Conservation (phyloP, 140 eudicot species). For the Senecio squalidus region DNA sequence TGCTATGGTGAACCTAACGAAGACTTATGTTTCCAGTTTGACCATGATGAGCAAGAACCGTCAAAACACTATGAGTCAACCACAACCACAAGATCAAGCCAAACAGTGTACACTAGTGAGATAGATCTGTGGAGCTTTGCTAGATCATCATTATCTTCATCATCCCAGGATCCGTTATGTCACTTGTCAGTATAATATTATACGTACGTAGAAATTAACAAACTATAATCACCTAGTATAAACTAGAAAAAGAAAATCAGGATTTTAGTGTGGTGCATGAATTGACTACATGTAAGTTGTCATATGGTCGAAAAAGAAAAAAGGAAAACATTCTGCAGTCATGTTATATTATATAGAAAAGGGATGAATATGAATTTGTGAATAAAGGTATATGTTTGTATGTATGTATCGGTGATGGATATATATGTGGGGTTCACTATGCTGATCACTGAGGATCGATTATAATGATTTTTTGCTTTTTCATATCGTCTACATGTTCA, state of each 20-base stretch:
- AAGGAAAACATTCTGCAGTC: conserved; percentile 27
- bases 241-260: conserved; percentile 9
- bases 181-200: conserved; percentile 44
- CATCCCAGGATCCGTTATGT: conserved; percentile 49
- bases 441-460: conserved; percentile 4
- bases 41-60: conserved; percentile 28
- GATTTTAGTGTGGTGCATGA: conserved; percentile 22
- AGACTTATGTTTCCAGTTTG: conserved; percentile 35
- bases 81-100: conserved; percentile 15
- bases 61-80: conserved; percentile 14
- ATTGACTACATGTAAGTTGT: conserved; percentile 20
- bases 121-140: conserved; percentile 62
- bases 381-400: conserved; percentile 37
- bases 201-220: conserved; percentile 7
- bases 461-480: too few species aligned
- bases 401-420: conserved; percentile 34
- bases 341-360: conserved; percentile 36
- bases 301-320: conserved; percentile 5
- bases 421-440: conserved; percentile 29
- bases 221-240: conserved; percentile 1
- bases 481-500: too few species aligned
- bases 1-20: conserved; percentile 30
- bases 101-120: conserved; percentile 29
- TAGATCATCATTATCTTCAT: conserved; percentile 31
- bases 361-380: conserved; percentile 30